These are phyloP conservation scores for Kodamaea sp. DNA, from an alignment of 1,139 yeast species.

Conservation along the genomic window DNA sequence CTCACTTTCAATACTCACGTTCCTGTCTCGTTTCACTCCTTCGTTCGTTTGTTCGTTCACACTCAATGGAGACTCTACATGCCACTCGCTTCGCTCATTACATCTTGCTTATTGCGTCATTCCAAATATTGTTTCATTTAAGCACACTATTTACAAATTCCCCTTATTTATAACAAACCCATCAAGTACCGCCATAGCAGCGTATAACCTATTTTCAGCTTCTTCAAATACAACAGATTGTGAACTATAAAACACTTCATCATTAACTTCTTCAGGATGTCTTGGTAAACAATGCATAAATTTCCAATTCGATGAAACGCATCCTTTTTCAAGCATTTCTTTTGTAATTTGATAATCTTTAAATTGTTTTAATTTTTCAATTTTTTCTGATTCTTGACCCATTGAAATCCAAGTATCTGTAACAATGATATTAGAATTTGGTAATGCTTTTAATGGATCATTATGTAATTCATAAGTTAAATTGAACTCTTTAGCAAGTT, in stretches of 20 bases:
- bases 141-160: conserved; percentile 12
- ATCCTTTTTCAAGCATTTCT: conserved; percentile 52
- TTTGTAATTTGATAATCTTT: conserved; percentile 79
- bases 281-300: conserved; percentile 98
- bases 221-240: conserved; percentile 87
- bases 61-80: too few species aligned
- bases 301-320: conserved; percentile 68
- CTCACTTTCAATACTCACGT: too few species aligned
- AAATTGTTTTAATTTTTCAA: conserved; percentile 70
- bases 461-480: conserved; percentile 60
- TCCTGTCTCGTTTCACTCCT: too few species aligned
- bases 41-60: too few species aligned
- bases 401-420: conserved; percentile 98
- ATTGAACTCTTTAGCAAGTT: conserved; percentile 50
- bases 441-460: conserved; percentile 71
- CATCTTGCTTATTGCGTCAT: too few species aligned
- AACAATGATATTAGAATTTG: conserved; percentile 74
- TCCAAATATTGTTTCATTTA: too few species aligned
- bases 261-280: conserved; percentile 89
- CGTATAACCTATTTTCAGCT: conserved; percentile 93
- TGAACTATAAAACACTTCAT: conserved; percentile 83
- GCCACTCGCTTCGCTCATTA: too few species aligned
- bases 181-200: conserved; percentile 92
- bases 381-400: conserved; percentile 90
- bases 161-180: conserved; percentile 86